These are phyloP conservation scores for Amesomyces nigricolor DNA, from an alignment of 2,329 filamentous ascomycete genomes.

Conservation along the genomic window DNA sequence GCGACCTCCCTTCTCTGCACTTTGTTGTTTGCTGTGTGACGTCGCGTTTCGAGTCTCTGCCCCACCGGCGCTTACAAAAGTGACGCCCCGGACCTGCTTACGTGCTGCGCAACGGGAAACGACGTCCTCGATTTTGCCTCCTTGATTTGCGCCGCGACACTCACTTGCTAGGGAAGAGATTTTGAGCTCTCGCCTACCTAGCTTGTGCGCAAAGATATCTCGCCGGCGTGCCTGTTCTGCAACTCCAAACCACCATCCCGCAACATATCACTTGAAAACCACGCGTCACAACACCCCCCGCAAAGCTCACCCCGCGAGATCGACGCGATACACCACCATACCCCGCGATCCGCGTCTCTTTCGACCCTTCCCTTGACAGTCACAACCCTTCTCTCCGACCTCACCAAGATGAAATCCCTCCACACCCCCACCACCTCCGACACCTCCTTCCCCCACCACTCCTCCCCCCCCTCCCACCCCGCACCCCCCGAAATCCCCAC, in stretches of 20 bases:
- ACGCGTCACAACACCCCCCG: no score
- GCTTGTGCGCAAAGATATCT: no score
- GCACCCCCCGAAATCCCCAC: conserved; percentile 30
- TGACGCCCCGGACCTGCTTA: neutral
- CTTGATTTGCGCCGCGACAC: no score
- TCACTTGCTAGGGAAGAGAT: no score
- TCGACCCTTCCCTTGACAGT: neutral
- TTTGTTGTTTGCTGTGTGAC: conserved; percentile 2
- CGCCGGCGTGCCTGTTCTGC: no score
- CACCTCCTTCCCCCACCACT: conserved; percentile 30
- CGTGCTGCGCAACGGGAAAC: neutral
- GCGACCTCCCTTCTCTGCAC: neutral
- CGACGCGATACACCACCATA: neutral
- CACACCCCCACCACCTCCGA: conserved; percentile 19
- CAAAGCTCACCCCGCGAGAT: neutral
- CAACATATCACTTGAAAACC: no score
- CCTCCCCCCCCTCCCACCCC: no score
- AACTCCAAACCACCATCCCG: no score
- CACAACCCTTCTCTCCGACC: neutral
- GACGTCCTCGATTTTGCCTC: neutral
- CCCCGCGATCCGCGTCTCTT: neutral
- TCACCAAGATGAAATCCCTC: conserved; percentile 13
- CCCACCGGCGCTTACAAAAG: neutral
- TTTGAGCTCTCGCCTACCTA: no score
- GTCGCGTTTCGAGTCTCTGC: neutral